phyloP scores from a whole-genome alignment of 495 filamentous ascomycete genomes.

The Penicillium alfredii region DNA sequence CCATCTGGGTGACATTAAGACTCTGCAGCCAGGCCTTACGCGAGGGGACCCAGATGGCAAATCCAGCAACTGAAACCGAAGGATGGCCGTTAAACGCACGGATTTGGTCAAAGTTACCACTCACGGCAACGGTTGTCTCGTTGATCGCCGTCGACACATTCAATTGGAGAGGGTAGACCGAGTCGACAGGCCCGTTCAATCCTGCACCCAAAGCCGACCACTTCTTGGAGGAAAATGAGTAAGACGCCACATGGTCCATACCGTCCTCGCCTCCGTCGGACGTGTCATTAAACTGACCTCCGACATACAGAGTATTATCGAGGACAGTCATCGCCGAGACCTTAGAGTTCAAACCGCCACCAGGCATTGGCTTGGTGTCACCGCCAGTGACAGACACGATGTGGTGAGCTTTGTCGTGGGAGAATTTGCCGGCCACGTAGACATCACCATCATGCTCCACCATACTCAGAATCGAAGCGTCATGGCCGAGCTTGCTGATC shows the following conservation, averaged over 20 bases:
- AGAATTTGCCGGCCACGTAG: slow-evolving; percentile 85
- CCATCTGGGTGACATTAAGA: slow-evolving; percentile 57
- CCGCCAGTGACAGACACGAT: slow-evolving; percentile 66
- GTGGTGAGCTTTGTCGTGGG: slow-evolving; percentile 56
- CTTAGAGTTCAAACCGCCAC: slow-evolving; percentile 74
- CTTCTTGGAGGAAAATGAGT: slow-evolving; percentile 56
- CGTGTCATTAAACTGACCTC: slow-evolving; percentile 79
- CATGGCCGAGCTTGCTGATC: slow-evolving; percentile 56
- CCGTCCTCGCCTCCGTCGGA: slow-evolving; percentile 51
- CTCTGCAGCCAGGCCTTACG: slow-evolving; percentile 83
- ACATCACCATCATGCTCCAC: slow-evolving; percentile 51
- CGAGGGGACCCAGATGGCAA: slow-evolving; percentile 94
- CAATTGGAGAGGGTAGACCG: slow-evolving; percentile 68
- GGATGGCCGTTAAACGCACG: slow-evolving; percentile 57
- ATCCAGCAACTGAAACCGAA: slow-evolving; percentile 59
- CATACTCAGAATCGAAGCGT: slow-evolving; percentile 62
- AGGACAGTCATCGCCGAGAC: slow-evolving; percentile 65
- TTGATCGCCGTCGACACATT: slow-evolving; percentile 67
- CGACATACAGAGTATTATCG: slow-evolving; percentile 67
- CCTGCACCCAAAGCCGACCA: slow-evolving; percentile 83
- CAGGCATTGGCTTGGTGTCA: slow-evolving; percentile 55
- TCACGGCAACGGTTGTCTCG: slow-evolving; percentile 71
- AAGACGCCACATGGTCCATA: slow-evolving; percentile 69
- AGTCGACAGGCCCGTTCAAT: slow-evolving; percentile 70
- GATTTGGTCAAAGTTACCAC: slow-evolving; percentile 71